Evolutionary conservation across 1,284 basidiomycete species (phyloP), one percentile per base, ranked within the genome.

Genomic region (Ceratobasidium sp.): DNA sequence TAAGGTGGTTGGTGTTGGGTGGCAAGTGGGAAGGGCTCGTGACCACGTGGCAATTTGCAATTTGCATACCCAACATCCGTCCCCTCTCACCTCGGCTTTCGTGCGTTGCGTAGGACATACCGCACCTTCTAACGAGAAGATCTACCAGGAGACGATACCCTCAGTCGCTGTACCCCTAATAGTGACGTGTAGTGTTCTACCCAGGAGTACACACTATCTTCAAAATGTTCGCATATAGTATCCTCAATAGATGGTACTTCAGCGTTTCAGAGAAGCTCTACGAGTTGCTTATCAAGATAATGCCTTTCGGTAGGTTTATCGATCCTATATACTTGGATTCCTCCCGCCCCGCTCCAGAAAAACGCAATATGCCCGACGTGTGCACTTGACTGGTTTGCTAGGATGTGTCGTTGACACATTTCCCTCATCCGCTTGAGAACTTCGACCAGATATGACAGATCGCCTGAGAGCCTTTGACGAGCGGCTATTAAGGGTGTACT

Each of bases 301-400:
- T n/a, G 27, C 29, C 22, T 56, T 9, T 31, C 6, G 54, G 29
- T n/a, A 27, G 22, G 54, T n/a, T 24, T 15, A 8, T 60, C 14
- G 27, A 60, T 60, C 41, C 41, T 36, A 41, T 19, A 60, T 36
- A n/a, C 29, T 19, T 60, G 31, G 31, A 60, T 33, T 3, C 31
- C 31, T 14, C 57, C 57, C 2, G 33, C 19, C 2, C 57, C 57
- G 24, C 57, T 60, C 57, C 57, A 60, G 33, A 33, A 60, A 29
- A 56, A 56, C 6, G 54, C 54, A 31, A 56, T 24, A 17, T n/a
- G 54, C 11, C 6, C 36, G 11, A 11, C 36, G 11, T 41, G 36
- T 11, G 36, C 4, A 11, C 36, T 41, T 41, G 4, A 11, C 17
- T 56, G 22, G 9, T 24, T 29, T 56, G 54, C n/a, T n/a, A 5